Evolutionary conservation across 2,329 filamentous ascomycete genomes (phyloP).

Genomic region (Graphiopsis chlorocephala): DNA sequence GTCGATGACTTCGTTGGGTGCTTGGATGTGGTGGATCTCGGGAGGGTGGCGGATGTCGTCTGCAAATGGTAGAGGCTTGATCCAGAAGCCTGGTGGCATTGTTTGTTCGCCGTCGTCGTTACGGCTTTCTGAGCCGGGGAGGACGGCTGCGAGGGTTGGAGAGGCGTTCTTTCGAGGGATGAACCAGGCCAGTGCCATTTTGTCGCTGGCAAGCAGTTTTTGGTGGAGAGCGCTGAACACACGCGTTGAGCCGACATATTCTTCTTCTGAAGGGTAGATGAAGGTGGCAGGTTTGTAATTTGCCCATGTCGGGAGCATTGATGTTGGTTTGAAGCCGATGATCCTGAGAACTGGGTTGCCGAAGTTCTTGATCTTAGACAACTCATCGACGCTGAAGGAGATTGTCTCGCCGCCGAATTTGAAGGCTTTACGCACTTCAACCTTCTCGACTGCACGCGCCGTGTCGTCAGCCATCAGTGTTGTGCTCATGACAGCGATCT

Average conservation of each 20-base stretch:
- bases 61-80: slow-evolving; percentile 81
- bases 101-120: slow-evolving; percentile 67
- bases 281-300: slow-evolving; percentile 84
- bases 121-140: slow-evolving; percentile 67
- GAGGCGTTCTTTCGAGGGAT: slow-evolving; percentile 76
- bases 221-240: slow-evolving; percentile 90
- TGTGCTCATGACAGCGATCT: slow-evolving; percentile 74
- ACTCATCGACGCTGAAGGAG: slow-evolving; percentile 80
- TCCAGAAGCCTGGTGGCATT: slow-evolving; percentile 81
- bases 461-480: slow-evolving; percentile 75
- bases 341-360: slow-evolving; percentile 81
- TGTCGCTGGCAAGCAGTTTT: slow-evolving; percentile 75
- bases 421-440: slow-evolving; percentile 85
- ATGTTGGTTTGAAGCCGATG: slow-evolving; percentile 86
- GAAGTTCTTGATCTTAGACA: slow-evolving; percentile 73
- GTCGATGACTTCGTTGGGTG: slow-evolving; percentile 71
- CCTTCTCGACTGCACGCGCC: slow-evolving; percentile 71
- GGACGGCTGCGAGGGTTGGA: slow-evolving; percentile 75
- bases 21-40: slow-evolving; percentile 54
- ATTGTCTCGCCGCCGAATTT: slow-evolving; percentile 93
- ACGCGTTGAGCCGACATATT: slow-evolving; percentile 84
- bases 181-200: slow-evolving; percentile 86
- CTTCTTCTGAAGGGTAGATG: slow-evolving; percentile 89
- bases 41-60: slow-evolving; percentile 82
- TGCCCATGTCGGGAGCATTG: slow-evolving; percentile 75